Conservation (phyloP, 2,329 filamentous ascomycete species). For the Teratosphaeriaceae sp. region DNA sequence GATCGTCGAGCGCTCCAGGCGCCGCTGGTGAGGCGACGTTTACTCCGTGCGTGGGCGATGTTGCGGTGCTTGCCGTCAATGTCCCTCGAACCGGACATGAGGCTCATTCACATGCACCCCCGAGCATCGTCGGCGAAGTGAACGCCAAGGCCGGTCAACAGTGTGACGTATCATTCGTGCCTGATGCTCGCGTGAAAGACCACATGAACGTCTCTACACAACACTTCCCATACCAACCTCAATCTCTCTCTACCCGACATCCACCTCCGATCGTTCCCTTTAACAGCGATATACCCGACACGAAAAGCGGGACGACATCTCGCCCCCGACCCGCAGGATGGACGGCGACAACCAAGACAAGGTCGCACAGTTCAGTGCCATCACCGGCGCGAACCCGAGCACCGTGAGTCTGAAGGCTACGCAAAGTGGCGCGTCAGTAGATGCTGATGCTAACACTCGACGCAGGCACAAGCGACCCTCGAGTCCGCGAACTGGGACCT, state of each 20-base stretch:
- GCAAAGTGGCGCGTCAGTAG: too few relatives aligned
- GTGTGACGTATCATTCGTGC: not conserved
- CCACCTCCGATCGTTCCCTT: too few relatives aligned
- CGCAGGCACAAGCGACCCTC: slow-evolving; percentile 39
- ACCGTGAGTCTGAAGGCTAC: slow-evolving; percentile 25
- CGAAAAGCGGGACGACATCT: too few relatives aligned
- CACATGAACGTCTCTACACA: too few relatives aligned
- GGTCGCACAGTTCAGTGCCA: slow-evolving; percentile 30
- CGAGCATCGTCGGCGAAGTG: not conserved
- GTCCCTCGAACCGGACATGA: not conserved
- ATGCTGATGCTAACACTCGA: slow-evolving; percentile 7
- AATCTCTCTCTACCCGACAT: too few relatives aligned
- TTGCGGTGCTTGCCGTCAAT: too few relatives aligned
- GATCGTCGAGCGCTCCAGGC: slow-evolving; percentile 4
- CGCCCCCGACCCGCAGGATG: slow-evolving; percentile 16
- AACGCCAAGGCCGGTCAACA: not conserved
- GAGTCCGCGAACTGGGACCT: slow-evolving; percentile 40
- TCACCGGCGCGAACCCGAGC: slow-evolving; percentile 30
- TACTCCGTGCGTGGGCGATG: not conserved
- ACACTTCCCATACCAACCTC: too few relatives aligned
- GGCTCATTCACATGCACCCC: not conserved
- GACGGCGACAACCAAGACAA: slow-evolving; percentile 25
- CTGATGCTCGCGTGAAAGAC: too few relatives aligned
- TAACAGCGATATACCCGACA: too few relatives aligned
- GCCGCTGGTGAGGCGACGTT: not conserved